Evolutionary conservation across 1,139 yeast genomes (phyloP), one percentile per base, ranked within the genome.

Genomic region (Scheffersomyces cryptocercus): DNA sequence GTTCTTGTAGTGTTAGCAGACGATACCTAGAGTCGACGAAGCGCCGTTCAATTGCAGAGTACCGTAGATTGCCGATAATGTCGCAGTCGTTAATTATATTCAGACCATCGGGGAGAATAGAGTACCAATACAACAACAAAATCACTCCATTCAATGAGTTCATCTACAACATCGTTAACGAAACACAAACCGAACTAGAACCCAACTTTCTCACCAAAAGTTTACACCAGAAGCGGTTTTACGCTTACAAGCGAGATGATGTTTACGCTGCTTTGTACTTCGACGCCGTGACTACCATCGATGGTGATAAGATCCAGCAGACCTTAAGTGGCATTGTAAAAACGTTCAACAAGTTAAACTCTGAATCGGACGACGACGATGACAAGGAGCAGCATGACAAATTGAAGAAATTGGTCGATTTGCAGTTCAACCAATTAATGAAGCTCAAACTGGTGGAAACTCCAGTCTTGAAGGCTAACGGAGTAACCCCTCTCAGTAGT

Each of bases 61-160:
- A 20, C 14, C 5, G 26, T 35, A 11, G 28, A 8, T 7, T 20
- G 26, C 26, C 26, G 8, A 31, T 26, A 36, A 60, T 61, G 65
- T 61, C 64, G 6, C 64, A 60, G 28, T 59, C 61, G 5, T 62
- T 74, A 46, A 60, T 72, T 24, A 56, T 74, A 31, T 74, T 71
- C 47, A 55, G 58, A 37, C 61, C 68, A 8, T 68, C 75, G 0
- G 79, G 79, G 2, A 58, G 55, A 42, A 60, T 73, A 5, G 63
- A 60, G 39, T 73, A 71, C 53, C 76, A 67, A 50, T 61, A 51
- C 52, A 72, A 73, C 50, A 64, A 50, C 45, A 72, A 69, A 48
- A 56, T 64, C 36, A 58, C 63, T 28, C 75, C 77, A 1, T 74
- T 74, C 56, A 74, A 74, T 52, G 77, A 70, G 37, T 62, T 70